Percentiles rank a stretch among this genome's conserved stretches.
Conservation (phyloP, 2,329 filamentous ascomycete genomes). For the Falciphora oryzae region DNA sequence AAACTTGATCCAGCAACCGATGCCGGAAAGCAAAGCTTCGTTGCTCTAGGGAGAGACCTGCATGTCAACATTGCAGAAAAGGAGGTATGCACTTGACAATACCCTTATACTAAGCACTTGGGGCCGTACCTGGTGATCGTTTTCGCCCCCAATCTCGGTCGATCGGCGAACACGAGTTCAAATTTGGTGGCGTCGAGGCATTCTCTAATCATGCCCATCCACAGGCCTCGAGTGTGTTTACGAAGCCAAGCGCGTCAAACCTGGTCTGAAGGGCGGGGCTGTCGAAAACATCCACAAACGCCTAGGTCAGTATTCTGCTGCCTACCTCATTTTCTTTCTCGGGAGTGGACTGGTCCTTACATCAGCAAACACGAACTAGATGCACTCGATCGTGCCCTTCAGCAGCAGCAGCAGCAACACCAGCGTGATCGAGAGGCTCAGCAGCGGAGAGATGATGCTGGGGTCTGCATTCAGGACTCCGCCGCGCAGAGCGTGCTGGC, state of each 20-base stretch:
- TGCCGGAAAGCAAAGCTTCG: background rate
- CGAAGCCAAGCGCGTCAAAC: background rate
- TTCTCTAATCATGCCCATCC: background rate
- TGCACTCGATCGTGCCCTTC: background rate
- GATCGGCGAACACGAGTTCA: background rate
- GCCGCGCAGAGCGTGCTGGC: background rate
- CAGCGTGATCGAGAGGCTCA: background rate
- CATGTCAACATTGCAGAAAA: constrained; percentile 1
- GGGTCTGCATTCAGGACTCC: background rate
- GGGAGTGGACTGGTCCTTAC: background rate
- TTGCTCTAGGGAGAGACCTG: background rate
- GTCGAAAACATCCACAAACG: constrained; percentile 1
- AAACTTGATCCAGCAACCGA: background rate
- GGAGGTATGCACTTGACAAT: background rate
- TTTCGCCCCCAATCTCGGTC: background rate
- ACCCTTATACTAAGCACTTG: background rate
- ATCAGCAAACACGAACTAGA: background rate
- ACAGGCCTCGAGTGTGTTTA: background rate
- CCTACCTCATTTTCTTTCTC: background rate
- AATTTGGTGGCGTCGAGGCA: background rate
- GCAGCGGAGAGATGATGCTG: background rate
- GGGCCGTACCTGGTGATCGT: background rate
- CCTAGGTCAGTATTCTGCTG: background rate
- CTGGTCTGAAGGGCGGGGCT: background rate
- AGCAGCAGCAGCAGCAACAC: background rate